Evolutionary conservation across 2,329 filamentous ascomycete genomes (phyloP).

Genomic region (Xylaria sp.): DNA sequence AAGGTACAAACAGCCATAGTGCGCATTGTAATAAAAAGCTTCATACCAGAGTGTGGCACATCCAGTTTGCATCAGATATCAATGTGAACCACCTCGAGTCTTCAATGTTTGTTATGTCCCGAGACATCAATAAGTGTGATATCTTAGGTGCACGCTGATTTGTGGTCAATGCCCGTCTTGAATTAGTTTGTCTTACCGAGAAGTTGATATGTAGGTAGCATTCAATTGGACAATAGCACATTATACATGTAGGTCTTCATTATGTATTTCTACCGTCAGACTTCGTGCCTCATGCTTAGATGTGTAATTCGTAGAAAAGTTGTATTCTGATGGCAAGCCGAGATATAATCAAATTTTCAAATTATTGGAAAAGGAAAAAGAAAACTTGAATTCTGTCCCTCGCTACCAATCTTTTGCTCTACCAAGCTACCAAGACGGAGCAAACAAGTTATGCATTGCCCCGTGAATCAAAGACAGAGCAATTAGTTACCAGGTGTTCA

Average conservation of each 20-base stretch:
- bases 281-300: background rate
- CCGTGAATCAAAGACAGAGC: background rate
- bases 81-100: background rate
- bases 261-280: background rate
- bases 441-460: background rate
- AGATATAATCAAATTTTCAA: background rate
- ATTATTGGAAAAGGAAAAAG: background rate
- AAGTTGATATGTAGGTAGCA: too few relatives aligned
- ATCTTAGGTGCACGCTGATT: too few relatives aligned
- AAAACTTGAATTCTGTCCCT: background rate
- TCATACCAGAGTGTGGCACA: background rate
- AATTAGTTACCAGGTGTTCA: too few relatives aligned
- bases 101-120: background rate
- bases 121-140: too few relatives aligned
- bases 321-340: background rate
- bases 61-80: background rate
- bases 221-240: background rate
- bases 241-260: background rate
- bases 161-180: too few relatives aligned
- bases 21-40: background rate
- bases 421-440: background rate
- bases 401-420: background rate
- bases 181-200: too few relatives aligned
- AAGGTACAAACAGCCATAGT: background rate
- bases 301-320: background rate